Percentiles rank a stretch among this genome's conserved stretches.
These are phyloP conservation scores for Aureobasidium sp. DNA, from an alignment of 2,329 filamentous ascomycete genomes.

Conservation along the genomic window DNA sequence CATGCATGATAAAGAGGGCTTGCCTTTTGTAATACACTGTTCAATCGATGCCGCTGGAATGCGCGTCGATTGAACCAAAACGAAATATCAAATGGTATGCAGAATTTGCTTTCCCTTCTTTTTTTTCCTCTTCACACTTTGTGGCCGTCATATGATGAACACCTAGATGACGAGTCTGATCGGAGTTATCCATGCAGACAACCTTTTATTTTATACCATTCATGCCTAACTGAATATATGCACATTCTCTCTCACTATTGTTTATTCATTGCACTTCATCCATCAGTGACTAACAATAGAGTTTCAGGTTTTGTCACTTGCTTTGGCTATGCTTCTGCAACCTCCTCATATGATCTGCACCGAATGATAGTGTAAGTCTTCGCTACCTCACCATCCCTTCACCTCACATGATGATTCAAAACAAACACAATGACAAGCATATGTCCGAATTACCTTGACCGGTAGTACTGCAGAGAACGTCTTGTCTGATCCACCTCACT, in stretches of 20 bases:
- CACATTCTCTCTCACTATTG: slow-evolving; percentile 9
- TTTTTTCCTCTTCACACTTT: slow-evolving; percentile 13
- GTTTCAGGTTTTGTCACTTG: neutral
- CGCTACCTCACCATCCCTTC: neutral
- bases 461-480: slow-evolving; percentile 30
- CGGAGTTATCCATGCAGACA: slow-evolving; percentile 33
- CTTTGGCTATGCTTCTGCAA: neutral
- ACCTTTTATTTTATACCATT: slow-evolving; percentile 31
- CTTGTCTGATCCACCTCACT: slow-evolving; percentile 18
- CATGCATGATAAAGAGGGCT: slow-evolving; percentile 6
- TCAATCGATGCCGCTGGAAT: neutral
- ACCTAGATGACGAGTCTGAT: slow-evolving; percentile 36
- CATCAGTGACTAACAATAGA: slow-evolving; percentile 10
- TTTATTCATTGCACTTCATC: slow-evolving; percentile 18
- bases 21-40: neutral
- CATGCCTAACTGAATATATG: slow-evolving; percentile 24
- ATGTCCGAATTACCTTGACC: slow-evolving; percentile 34
- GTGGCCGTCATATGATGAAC: slow-evolving; percentile 27
- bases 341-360: neutral
- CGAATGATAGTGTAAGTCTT: slow-evolving; percentile 1
- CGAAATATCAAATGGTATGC: slow-evolving; percentile 13
- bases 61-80: neutral
- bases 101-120: slow-evolving; percentile 10
- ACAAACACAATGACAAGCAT: slow-evolving; percentile 34
- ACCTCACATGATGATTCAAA: slow-evolving; percentile 27